Evolutionary conservation across 768 basidiomycete species (phyloP), one percentile per base, ranked within the genome.

Genomic region (Crepidotus variabilis): DNA sequence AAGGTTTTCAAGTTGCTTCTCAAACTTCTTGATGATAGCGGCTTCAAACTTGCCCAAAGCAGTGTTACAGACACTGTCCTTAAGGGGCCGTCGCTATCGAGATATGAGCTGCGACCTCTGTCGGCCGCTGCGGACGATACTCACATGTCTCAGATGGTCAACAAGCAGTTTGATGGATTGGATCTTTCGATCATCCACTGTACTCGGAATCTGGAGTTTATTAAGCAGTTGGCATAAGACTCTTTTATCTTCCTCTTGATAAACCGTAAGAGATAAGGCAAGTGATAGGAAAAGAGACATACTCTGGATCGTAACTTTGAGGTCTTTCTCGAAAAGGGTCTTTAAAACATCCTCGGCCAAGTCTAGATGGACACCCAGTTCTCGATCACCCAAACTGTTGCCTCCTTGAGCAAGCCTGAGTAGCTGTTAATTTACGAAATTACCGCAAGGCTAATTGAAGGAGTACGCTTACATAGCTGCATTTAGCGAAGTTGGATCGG

Each of bases 1-100:
- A 67, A 92, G 87, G 57, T 79, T 80, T 57, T 85, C 84, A 11
- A 94, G 72, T 61, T 88, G 84, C 53, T 82, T 78, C 35, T 84
- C 82, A 59, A 86, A 93, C 63, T 84, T 86, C 76, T 92, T 94
- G 50, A 72, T 69, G 45, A 97, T 74, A 3, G 74, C 57, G 0
- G 77, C 67, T 32, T 90, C 85, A 65, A 96, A 94, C 59, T 85
- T 86, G 21, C 70, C 72, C 50, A 96, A 75, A 0, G 92, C 86
- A 57, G 87, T 94, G 45, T 81, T 83, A 13, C 87, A 67, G 70
- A 56, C 79, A 63, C 48, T 77, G 72, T 75, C 95, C 77, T 54
- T 79, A 67, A 66, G 81, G 57, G 71, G 75, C 1, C 74, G 75
- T 48, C 69, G 70, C 77, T 79, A 11, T 51, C 33, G 32, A 50